Percentiles rank a stretch among this genome's conserved stretches.
phyloP scores from a whole-genome alignment of 495 filamentous ascomycete genomes.

The Trichodelitschia bisporula region DNA sequence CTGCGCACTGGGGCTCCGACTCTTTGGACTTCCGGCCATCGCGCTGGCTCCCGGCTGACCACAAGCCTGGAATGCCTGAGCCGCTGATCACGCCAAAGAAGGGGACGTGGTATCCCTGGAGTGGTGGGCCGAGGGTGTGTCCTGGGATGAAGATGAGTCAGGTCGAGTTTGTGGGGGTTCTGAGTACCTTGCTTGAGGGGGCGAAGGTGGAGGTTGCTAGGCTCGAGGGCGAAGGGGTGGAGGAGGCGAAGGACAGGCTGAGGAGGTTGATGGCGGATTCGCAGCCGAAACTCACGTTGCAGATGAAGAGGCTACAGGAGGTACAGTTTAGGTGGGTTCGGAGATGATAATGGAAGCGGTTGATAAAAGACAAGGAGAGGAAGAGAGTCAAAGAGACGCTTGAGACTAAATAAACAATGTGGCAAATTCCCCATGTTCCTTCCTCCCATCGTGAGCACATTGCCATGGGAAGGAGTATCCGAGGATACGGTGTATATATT shows the following conservation, averaged over 20 bases:
- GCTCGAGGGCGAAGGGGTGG: not conserved
- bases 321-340: not conserved
- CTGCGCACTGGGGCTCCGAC: conserved; percentile 3
- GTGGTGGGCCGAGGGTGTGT: conserved; percentile 3
- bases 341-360: too few species aligned
- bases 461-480: too few species aligned
- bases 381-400: too few species aligned
- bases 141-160: conserved; percentile 7
- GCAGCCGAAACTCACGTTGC: not conserved
- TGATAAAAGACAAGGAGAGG: too few species aligned
- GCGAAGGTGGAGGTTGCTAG: not conserved
- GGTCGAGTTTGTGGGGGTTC: conserved; percentile 7
- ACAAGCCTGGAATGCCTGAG: not conserved
- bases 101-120: conserved; percentile 3
- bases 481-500: too few species aligned
- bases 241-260: not conserved
- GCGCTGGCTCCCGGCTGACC: conserved; percentile 2
- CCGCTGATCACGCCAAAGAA: conserved; percentile 1
- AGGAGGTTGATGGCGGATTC: not conserved
- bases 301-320: not conserved
- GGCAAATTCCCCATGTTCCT: too few species aligned
- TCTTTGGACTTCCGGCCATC: conserved; percentile 1
- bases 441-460: too few species aligned
- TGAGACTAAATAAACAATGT: too few species aligned
- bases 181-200: too few species aligned